These are phyloP conservation scores for Aspergillus texensis DNA, from an alignment of 2,329 filamentous ascomycete genomes.

Conservation along the genomic window DNA sequence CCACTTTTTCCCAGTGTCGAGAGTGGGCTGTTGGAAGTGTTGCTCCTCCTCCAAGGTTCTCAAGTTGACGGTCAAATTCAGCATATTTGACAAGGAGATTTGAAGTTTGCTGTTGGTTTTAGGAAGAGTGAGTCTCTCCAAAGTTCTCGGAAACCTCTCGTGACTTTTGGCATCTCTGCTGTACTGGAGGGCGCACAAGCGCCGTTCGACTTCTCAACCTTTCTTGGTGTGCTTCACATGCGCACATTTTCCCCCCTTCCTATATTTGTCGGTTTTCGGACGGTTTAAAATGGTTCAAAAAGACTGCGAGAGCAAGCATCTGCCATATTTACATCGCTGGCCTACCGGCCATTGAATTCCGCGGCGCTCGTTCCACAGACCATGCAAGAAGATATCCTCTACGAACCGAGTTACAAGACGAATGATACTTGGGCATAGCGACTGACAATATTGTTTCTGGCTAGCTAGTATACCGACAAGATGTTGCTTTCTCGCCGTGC, in stretches of 20 bases:
- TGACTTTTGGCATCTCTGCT: conserved; percentile 11
- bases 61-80: conserved; percentile 25
- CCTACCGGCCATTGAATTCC: not conserved
- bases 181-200: not conserved
- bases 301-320: not conserved
- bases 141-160: conserved; percentile 13
- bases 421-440: not conserved
- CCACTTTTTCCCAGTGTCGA: conserved; percentile 18
- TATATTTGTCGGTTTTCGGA: not conserved
- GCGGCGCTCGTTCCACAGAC: not conserved
- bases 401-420: conserved; percentile 6
- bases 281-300: not conserved
- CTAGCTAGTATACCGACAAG: conserved; percentile 34
- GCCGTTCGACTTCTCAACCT: not conserved
- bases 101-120: conserved; percentile 26
- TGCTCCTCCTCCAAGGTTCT: conserved; percentile 35
- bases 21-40: conserved; percentile 34
- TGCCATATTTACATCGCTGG: not conserved
- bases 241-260: not conserved
- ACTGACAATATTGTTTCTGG: conserved; percentile 15
- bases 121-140: conserved; percentile 33
- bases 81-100: conserved; percentile 26
- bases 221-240: not conserved
- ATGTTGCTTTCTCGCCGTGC: conserved; percentile 85
- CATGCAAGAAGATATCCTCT: not conserved